Evolutionary conservation across 345 rosid species (phyloP).

Genomic region (Eucalyptus paniculata): DNA sequence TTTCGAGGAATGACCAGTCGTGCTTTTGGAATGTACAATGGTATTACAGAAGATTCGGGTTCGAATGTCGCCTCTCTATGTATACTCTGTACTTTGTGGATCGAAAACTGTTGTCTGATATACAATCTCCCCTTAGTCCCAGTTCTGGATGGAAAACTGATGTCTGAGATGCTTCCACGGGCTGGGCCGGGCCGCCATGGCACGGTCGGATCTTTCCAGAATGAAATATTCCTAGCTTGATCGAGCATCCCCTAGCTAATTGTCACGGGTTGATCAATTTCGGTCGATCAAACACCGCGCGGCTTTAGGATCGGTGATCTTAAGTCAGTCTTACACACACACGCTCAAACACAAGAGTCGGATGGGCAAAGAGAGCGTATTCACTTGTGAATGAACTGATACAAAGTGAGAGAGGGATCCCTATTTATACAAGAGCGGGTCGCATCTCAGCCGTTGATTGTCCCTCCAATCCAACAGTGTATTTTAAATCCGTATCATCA

Average conservation of each 20-base stretch:
- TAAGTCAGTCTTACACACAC: too few relatives aligned
- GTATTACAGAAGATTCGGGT: not conserved
- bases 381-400: too few relatives aligned
- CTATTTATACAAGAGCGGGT: too few relatives aligned
- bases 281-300: too few relatives aligned
- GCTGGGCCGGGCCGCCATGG: accelerated
- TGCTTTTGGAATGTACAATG: not conserved
- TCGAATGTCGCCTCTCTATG: not conserved
- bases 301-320: not conserved
- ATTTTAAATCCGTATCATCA: too few relatives aligned
- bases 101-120: not conserved
- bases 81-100: not conserved
- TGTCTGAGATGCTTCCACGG: not conserved
- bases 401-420: too few relatives aligned
- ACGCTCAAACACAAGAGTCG: too few relatives aligned
- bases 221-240: accelerated
- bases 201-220: accelerated
- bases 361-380: too few relatives aligned
- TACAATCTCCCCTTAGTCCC: not conserved
- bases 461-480: too few relatives aligned
- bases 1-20: not conserved
- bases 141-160: too few relatives aligned
- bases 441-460: too few relatives aligned
- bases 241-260: accelerated
- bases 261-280: too few relatives aligned